Percentiles rank a stretch among this genome's conserved stretches.
These are phyloP conservation scores for Halteria grandinella DNA, from an alignment of 73 alveolate genomes.

Conservation along the genomic window DNA sequence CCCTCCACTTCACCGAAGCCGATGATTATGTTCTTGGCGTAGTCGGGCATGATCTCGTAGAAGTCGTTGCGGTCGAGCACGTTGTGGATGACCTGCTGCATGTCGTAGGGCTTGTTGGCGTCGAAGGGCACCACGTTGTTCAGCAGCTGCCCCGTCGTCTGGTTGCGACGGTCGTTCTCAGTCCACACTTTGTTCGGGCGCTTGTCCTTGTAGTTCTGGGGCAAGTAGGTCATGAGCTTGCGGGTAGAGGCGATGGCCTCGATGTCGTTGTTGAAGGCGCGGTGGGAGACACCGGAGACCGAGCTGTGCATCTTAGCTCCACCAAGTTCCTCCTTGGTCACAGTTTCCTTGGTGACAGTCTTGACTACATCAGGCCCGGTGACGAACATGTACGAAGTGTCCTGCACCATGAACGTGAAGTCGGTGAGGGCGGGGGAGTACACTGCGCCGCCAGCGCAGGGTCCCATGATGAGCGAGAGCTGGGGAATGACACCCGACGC, in stretches of 20 bases:
- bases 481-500: constrained; percentile 79
- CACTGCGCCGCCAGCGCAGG: constrained; percentile 85
- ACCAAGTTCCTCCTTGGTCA: constrained; percentile 75
- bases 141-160: constrained; percentile 56
- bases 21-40: constrained; percentile 66
- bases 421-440: constrained; percentile 79
- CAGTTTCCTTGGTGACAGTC: constrained; percentile 71
- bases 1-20: constrained; percentile 77
- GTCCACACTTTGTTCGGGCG: constrained; percentile 69
- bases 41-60: constrained; percentile 72
- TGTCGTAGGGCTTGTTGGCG: constrained; percentile 78
- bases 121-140: constrained; percentile 69
- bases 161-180: constrained; percentile 28
- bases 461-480: constrained; percentile 76
- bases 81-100: constrained; percentile 61
- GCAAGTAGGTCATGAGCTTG: constrained; percentile 58
- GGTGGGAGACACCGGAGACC: constrained; percentile 72
- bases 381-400: constrained; percentile 74
- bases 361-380: constrained; percentile 82
- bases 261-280: constrained; percentile 61
- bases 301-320: constrained; percentile 69
- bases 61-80: constrained; percentile 64
- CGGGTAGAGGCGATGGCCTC: constrained; percentile 65
- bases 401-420: constrained; percentile 73
- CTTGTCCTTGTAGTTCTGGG: constrained; percentile 55